A percentile compares a stretch with the other conserved stretches of the same genome.
Evolutionary conservation across 345 rosid species (phyloP).

Genomic region (Dimocarpus longan): DNA sequence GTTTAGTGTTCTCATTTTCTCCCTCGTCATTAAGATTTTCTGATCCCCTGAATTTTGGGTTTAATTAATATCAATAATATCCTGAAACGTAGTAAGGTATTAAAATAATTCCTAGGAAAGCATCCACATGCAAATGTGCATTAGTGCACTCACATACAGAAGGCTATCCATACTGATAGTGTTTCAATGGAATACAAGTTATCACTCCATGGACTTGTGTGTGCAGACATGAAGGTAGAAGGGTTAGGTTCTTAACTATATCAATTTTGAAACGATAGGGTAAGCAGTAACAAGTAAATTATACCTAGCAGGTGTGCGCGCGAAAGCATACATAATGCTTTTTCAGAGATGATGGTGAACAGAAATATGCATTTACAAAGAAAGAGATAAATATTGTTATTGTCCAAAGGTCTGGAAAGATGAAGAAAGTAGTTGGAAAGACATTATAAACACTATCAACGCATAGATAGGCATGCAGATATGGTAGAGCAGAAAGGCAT

Average conservation of each 20-base stretch:
- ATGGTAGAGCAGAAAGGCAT: background rate
- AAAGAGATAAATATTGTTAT: background rate
- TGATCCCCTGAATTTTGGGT: background rate
- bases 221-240: background rate
- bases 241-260: background rate
- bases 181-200: background rate
- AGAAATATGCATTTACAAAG: background rate
- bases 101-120: background rate
- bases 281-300: background rate
- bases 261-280: background rate
- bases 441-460: background rate
- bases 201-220: background rate
- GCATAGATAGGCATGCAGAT: background rate
- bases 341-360: conserved; percentile 2
- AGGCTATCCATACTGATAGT: background rate
- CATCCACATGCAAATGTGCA: background rate
- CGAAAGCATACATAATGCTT: background rate
- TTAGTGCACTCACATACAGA: background rate
- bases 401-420: background rate
- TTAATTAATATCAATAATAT: background rate
- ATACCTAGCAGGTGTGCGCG: background rate
- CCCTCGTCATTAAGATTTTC: background rate
- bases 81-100: background rate
- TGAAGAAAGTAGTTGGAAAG: background rate
- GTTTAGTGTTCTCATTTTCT: background rate